Base-by-base conservation (phyloP, 306 rosid species). In the Pyrus bretschneideri region DNA sequence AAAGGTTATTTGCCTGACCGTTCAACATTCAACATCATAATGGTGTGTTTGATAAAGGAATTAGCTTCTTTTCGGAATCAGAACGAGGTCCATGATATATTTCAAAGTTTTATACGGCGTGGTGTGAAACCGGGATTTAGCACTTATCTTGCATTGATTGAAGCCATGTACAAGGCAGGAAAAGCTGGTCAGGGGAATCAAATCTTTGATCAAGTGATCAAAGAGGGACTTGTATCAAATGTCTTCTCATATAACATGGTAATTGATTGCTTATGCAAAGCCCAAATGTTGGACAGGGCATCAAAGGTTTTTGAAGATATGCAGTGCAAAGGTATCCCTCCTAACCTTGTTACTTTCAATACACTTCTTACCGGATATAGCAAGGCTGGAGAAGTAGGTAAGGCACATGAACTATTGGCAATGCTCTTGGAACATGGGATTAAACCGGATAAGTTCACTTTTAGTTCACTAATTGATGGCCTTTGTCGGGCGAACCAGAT, bases 261-360 rank as follows among this genome's bases (percentile, higher is more conserved):
- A 21, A 86, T 90, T 70, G 79, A 87, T 82, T 90, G 89, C 87
- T 86, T 90, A 64, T 89, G 89, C 83, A 86, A 78, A 87, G 85
- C 90, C 57, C 86, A 82, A 66, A 55, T 85, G 89, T 81, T 86
- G 84, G 91, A 86, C 54, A 86, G 76, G 55, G 96, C 98, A 33
- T 83, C 75, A 42, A 83, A 85, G 70, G 73, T 82, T 70, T 91
- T 90, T 69, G 73, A 66, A 30, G 81, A 87, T 64, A 89, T 94
- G 92, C 87, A 67, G 74, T 60, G 38, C 75, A 83, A 72, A 42
- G 93, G 95, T 17, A 82, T 87, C 69, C 68, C 75, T 77, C 98
- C 97, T 12, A 91, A 80, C 86, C 88, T 91, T 78, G 91, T 94
- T 59, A 94, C 98, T 70, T 87, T 86, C 69, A 94, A 91, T 81